A percentile compares a stretch with the other conserved stretches of the same genome.
phyloP scores from a whole-genome alignment of 306 rosid species.

The Cicer bijugum region DNA sequence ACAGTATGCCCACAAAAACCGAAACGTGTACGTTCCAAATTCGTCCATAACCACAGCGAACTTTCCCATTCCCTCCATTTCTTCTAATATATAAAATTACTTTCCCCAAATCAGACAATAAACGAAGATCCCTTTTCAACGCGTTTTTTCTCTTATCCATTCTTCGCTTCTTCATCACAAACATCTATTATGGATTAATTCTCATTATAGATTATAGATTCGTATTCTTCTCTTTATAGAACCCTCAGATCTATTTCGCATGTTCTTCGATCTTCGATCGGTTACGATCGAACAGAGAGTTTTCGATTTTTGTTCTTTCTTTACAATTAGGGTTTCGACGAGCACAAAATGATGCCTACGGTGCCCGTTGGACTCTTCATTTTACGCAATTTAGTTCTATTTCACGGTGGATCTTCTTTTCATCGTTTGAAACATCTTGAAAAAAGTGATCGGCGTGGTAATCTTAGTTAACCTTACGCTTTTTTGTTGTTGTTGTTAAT shows the following conservation, averaged over 20 bases:
- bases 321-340: conserved; percentile 62
- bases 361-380: conserved; percentile 48
- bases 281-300: conserved; percentile 31
- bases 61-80: conserved; percentile 1
- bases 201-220: background rate
- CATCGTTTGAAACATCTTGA: conserved; percentile 79
- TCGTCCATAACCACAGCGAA: background rate
- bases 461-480: conserved; percentile 74
- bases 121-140: background rate
- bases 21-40: conserved; percentile 48
- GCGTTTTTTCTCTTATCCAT: background rate
- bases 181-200: background rate
- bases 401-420: conserved; percentile 66
- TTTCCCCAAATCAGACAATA: background rate
- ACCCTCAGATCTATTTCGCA: background rate
- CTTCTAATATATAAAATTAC: conserved; percentile 5
- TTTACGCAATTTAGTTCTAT: conserved; percentile 50
- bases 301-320: background rate
- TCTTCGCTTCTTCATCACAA: background rate
- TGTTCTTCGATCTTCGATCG: conserved; percentile 34
- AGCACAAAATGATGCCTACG: conserved; percentile 77
- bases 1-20: background rate
- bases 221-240: background rate
- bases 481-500: background rate
- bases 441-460: conserved; percentile 87